These are phyloP conservation scores for Trypanosoma caninum DNA, from an alignment of 208 protist genomes.

Conservation along the genomic window DNA sequence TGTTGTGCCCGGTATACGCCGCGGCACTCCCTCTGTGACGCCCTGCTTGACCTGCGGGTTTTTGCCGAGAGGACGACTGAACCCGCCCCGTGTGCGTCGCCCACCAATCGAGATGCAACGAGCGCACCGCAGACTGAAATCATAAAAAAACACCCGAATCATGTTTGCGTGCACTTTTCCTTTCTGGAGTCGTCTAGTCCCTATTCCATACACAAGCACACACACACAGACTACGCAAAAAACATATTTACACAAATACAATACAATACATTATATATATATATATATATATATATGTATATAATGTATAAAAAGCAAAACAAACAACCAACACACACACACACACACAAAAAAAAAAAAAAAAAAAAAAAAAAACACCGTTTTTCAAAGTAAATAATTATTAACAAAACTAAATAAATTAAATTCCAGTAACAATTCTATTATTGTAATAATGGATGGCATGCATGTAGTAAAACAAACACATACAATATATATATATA, in stretches of 20 bases:
- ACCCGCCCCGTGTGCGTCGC: constrained; percentile 29
- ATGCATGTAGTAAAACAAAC: not conserved
- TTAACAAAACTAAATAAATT: constrained; percentile 21
- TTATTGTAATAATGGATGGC: not conserved
- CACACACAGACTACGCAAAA: not conserved
- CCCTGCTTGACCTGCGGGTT: constrained; percentile 62
- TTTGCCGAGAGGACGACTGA: constrained; percentile 33
- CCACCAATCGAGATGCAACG: constrained; percentile 34
- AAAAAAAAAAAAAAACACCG: constrained; percentile 8
- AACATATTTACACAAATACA: too few species aligned
- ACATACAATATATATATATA: too few species aligned
- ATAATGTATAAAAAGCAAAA: not conserved
- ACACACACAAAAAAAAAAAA: constrained; percentile 4
- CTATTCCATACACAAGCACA: too few species aligned
- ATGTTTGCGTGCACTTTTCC: not conserved
- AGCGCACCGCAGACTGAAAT: too few species aligned
- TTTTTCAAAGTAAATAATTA: constrained; percentile 7
- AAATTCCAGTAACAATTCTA: too few species aligned
- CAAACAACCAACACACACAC: not conserved
- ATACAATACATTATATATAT: too few species aligned
- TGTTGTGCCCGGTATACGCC: constrained; percentile 75
- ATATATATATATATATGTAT: too few species aligned
- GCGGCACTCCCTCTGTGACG: constrained; percentile 26
- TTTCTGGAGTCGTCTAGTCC: too few species aligned
- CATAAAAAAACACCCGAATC: not conserved